Base-by-base conservation (phyloP, 179 eudicot species). In the Spinacia oleracea region DNA sequence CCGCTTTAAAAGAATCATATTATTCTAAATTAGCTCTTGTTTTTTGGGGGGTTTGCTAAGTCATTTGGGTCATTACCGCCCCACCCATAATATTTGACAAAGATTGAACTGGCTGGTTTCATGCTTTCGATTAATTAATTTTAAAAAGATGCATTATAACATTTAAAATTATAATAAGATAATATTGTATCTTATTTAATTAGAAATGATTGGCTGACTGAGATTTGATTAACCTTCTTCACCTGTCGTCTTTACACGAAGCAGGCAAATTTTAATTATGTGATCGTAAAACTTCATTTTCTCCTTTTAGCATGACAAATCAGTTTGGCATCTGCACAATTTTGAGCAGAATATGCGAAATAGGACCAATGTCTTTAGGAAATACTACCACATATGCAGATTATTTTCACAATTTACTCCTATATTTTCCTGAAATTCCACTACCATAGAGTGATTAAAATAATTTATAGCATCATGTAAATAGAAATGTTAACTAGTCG, bases 11-110 rank as follows among this genome's bases (percentile, higher is more conserved):
- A n/a, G n/a, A n/a, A n/a, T n/a, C n/a, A n/a, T n/a, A n/a, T n/a
- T n/a, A n/a, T n/a, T n/a, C n/a, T n/a, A n/a, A n/a, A n/a, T n/a
- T n/a, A n/a, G n/a, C n/a, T n/a, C n/a, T n/a, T n/a, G n/a, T n/a
- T n/a, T n/a, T n/a, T n/a, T n/a, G n/a, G n/a, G n/a, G n/a, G n/a
- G 27, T 35, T 9, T 18, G 8, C 46, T 12, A 11, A 34, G 10
- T 38, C 12, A 35, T 68, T 43, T 42, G 50, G 42, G 9, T 23
- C 20, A 11, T 40, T 34, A 1, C n/a, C 3, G 43, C 2, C 23
- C 4, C 43, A 8, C 16, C 46, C 72, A 16, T 48, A 62, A 76
- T 58, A 20, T 46, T 76, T 76, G 79, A 76, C 79, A 76, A 63
- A 48, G 79, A 76, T 42, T 7, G 46, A 21, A 34, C 18, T 76